Conservation (phyloP, 805 yeast genomes). For the Candida rishiriensis region DNA sequence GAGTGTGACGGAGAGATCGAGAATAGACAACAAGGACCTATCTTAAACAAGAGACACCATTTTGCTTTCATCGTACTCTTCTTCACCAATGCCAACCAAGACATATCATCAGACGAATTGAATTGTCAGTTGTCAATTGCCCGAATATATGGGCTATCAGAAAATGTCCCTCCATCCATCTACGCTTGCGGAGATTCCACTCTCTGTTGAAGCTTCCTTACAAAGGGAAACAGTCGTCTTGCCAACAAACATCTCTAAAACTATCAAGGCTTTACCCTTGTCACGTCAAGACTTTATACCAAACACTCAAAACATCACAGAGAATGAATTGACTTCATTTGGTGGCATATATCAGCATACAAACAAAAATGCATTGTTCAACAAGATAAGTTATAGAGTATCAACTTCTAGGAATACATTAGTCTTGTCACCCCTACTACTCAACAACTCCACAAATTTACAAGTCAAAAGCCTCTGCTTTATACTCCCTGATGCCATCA, state of each 20-base stretch:
- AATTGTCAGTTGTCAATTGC: too few species aligned
- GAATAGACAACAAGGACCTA: too few species aligned
- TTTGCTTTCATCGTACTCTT: too few species aligned
- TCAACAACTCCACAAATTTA: conserved; percentile 32
- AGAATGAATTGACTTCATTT: conserved; percentile 6
- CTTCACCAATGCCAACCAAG: too few species aligned
- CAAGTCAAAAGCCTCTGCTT: conserved; percentile 35
- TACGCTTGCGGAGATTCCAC: conserved; percentile 7
- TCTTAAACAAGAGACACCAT: too few species aligned
- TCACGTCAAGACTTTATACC: conserved; percentile 1
- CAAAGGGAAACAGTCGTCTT: conserved; percentile 1
- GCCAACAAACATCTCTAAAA: conserved; percentile 11
- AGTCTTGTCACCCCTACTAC: conserved; percentile 35
- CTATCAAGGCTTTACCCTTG: conserved; percentile 7
- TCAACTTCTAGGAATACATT: conserved; percentile 7
- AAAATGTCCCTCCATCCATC: neutral
- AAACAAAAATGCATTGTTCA: conserved; percentile 11
- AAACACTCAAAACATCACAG: neutral
- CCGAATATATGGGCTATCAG: too few species aligned
- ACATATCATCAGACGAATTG: too few species aligned
- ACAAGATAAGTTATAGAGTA: conserved; percentile 11
- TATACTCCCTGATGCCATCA: conserved; percentile 34
- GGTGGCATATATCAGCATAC: conserved; percentile 12
- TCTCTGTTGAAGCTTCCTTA: conserved; percentile 8
- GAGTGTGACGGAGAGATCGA: too few species aligned